A percentile compares a stretch with the other conserved stretches of the same genome.
Evolutionary conservation across 768 basidiomycete genomes (phyloP).

Genomic region (Tubosaeta sp.): DNA sequence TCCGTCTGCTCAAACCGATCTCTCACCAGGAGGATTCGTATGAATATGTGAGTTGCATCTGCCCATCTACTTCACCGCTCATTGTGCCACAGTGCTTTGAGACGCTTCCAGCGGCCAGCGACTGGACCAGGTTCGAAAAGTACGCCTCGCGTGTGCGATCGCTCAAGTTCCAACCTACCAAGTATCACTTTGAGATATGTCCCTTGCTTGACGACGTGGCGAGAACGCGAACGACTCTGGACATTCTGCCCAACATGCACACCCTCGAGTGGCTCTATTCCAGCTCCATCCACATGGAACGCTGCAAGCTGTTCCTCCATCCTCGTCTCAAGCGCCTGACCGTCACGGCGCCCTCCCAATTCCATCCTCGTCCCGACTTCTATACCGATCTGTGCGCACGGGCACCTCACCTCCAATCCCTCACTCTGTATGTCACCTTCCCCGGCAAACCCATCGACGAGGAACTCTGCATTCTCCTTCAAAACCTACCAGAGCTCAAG

Average conservation of each 20-base stretch:
- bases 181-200: conserved; percentile 13
- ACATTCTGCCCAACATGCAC: conserved; percentile 53
- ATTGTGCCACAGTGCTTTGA: conserved; percentile 36
- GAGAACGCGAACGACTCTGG: conserved; percentile 47
- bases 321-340: conserved; percentile 40
- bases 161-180: conserved; percentile 21
- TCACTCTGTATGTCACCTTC: conserved; percentile 44
- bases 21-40: conserved; percentile 8
- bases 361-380: conserved; percentile 10
- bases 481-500: conserved; percentile 40
- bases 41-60: conserved; percentile 19
- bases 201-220: conserved; percentile 47
- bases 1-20: conserved; percentile 48
- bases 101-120: conserved; percentile 38
- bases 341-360: conserved; percentile 27
- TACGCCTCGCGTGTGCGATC: conserved; percentile 50
- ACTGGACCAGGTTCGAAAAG: conserved; percentile 54
- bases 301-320: conserved; percentile 56
- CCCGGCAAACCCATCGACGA: conserved; percentile 40
- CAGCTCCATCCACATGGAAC: conserved; percentile 25
- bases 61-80: neutral
- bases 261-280: conserved; percentile 45
- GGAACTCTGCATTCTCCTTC: conserved; percentile 37
- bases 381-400: conserved; percentile 42
- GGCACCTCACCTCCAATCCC: conserved; percentile 45